Conservation (phyloP, 805 yeast species). For the Sugiyamaella qingdaonensis region DNA sequence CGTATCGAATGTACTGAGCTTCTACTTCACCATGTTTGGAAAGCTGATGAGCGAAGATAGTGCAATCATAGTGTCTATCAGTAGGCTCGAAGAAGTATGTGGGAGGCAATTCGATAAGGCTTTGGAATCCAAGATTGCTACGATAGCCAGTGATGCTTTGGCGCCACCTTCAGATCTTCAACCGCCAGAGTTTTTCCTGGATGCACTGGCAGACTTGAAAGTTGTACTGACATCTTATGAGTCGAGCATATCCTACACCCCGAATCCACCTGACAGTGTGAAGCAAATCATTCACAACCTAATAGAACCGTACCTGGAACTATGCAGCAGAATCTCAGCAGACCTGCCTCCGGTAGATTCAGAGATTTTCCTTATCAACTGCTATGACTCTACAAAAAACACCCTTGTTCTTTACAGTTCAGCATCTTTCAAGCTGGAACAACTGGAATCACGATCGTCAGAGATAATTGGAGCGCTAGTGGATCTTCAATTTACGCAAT, state of each 20-base stretch:
- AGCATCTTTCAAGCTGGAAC: conserved; percentile 30
- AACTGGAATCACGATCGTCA: conserved; percentile 24
- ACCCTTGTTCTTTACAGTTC: conserved; percentile 30
- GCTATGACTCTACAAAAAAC: conserved; percentile 32
- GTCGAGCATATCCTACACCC: conserved; percentile 26
- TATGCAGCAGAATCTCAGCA: conserved; percentile 27
- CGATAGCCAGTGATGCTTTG: conserved; percentile 34
- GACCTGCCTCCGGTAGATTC: conserved; percentile 29
- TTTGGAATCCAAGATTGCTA: conserved; percentile 36
- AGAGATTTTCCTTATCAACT: conserved; percentile 33
- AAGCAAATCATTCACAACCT: conserved; percentile 29
- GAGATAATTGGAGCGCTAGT: conserved; percentile 29
- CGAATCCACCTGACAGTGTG: conserved; percentile 15
- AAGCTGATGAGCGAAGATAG: conserved; percentile 26
- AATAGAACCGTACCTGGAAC: conserved; percentile 31
- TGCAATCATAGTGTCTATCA: conserved; percentile 25
- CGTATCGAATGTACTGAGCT: conserved; percentile 56
- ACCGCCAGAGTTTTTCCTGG: conserved; percentile 80
- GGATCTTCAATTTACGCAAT: conserved; percentile 23
- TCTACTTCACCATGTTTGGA: conserved; percentile 64
- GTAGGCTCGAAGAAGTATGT: conserved; percentile 34
- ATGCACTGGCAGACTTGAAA: conserved; percentile 57
- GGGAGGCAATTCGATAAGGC: conserved; percentile 40
- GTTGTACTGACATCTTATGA: conserved; percentile 50
- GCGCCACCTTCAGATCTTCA: conserved; percentile 45